These are phyloP conservation scores for Pichia sporocuriosa DNA, from an alignment of 805 yeast genomes.

Conservation along the genomic window DNA sequence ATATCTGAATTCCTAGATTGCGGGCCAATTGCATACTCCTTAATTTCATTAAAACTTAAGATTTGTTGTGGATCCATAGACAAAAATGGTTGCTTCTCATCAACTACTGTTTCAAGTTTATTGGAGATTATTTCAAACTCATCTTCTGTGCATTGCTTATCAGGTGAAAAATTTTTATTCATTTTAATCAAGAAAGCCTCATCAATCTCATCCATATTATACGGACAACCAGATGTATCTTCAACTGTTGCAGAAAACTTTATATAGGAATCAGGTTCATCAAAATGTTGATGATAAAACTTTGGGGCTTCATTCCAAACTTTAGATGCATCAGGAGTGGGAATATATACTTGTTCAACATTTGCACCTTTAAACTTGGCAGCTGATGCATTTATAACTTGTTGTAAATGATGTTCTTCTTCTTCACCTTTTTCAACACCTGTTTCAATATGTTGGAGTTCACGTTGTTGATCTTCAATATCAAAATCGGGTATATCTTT, in stretches of 20 bases:
- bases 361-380: slow-evolving; percentile 51
- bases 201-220: slow-evolving; percentile 87
- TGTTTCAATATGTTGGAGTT: slow-evolving; percentile 83
- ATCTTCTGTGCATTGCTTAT: slow-evolving; percentile 52
- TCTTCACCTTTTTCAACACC: slow-evolving; percentile 98
- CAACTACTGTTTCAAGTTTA: slow-evolving; percentile 64
- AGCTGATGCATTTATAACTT: slow-evolving; percentile 76
- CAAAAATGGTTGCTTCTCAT: slow-evolving; percentile 82
- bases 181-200: slow-evolving; percentile 52
- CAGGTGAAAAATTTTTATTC: slow-evolving; percentile 31
- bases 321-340: slow-evolving; percentile 91
- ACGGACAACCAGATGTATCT: slow-evolving; percentile 80
- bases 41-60: slow-evolving; percentile 61
- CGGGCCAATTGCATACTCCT: slow-evolving; percentile 39
- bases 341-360: slow-evolving; percentile 66
- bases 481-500: slow-evolving; percentile 77
- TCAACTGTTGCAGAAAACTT: slow-evolving; percentile 94
- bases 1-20: slow-evolving; percentile 38
- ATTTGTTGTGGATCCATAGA: slow-evolving; percentile 79
- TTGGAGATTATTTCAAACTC: slow-evolving; percentile 80
- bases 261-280: slow-evolving; percentile 72
- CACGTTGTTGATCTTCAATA: slow-evolving; percentile 74
- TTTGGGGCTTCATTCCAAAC: slow-evolving; percentile 72
- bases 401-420: slow-evolving; percentile 92
- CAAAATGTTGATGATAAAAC: slow-evolving; percentile 62